Percentiles rank a stretch among this genome's conserved stretches.
phyloP scores from a whole-genome alignment of 352 stramenopile species.

The Phytophthora macrochlamydospora region DNA sequence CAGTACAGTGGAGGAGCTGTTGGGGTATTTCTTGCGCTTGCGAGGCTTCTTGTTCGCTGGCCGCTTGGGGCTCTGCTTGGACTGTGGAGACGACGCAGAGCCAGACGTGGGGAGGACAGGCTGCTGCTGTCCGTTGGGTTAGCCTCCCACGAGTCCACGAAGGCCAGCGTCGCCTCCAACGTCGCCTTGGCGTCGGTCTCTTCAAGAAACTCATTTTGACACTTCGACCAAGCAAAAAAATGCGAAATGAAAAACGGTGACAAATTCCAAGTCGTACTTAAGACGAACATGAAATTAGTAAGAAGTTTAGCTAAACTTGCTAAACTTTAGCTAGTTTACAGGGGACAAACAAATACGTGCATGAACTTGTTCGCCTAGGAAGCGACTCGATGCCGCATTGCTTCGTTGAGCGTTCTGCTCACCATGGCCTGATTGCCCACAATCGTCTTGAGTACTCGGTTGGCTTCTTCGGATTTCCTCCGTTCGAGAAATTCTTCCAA shows the following conservation, averaged over 20 bases:
- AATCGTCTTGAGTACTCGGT: slow-evolving; percentile 12
- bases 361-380: too few species aligned
- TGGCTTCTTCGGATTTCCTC: slow-evolving; percentile 20
- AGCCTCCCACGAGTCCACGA: slow-evolving; percentile 17
- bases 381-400: background rate
- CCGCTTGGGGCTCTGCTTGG: slow-evolving; percentile 20
- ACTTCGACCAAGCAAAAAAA: too few species aligned
- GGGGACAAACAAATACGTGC: too few species aligned
- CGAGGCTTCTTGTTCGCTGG: slow-evolving; percentile 12
- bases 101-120: background rate
- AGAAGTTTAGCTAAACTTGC: too few species aligned
- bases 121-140: background rate
- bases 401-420: background rate
- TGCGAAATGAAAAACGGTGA: too few species aligned
- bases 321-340: too few species aligned
- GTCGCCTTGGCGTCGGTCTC: slow-evolving; percentile 24
- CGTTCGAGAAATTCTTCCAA: slow-evolving; percentile 14
- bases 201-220: slow-evolving; percentile 13
- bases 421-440: slow-evolving; percentile 7
- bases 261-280: too few species aligned
- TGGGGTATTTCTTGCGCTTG: slow-evolving; percentile 18
- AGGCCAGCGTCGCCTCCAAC: slow-evolving; percentile 24
- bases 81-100: slow-evolving; percentile 1
- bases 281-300: too few species aligned
- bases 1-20: slow-evolving; percentile 24